Evolutionary conservation across 1,139 yeast species (phyloP).

Genomic region (Geotrichum cucujoidarum): DNA sequence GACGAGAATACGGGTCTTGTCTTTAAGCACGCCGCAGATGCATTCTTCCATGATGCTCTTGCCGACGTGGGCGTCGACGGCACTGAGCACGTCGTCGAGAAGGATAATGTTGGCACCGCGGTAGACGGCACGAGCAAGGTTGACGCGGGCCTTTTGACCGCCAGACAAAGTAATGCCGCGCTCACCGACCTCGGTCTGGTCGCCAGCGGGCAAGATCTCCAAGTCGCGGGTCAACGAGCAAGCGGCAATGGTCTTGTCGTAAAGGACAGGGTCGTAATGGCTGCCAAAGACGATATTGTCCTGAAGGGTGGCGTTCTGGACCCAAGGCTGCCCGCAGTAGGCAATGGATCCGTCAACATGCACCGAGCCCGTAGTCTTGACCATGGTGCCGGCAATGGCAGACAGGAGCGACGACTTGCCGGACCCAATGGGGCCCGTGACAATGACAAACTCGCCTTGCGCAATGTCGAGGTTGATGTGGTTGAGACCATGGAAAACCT

Average conservation of each 20-base stretch:
- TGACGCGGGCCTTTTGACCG: constrained; percentile 86
- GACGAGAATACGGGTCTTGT: constrained; percentile 69
- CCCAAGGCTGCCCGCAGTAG: constrained; percentile 66
- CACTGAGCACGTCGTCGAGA: constrained; percentile 82
- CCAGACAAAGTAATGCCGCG: constrained; percentile 89
- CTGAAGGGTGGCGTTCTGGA: constrained; percentile 73
- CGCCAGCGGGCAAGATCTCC: constrained; percentile 72
- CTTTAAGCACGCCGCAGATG: constrained; percentile 51
- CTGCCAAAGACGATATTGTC: constrained; percentile 73
- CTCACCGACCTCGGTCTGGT: constrained; percentile 83
- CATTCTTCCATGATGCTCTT: constrained; percentile 72
- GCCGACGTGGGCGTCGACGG: constrained; percentile 90
- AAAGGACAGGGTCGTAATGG: constrained; percentile 50
- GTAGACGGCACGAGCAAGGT: constrained; percentile 80
- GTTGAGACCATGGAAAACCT: constrained; percentile 47
- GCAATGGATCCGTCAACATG: constrained; percentile 37
- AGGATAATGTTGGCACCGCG: constrained; percentile 60
- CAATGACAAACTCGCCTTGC: constrained; percentile 58
- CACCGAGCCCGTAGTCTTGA: constrained; percentile 46
- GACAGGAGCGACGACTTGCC: constrained; percentile 63
- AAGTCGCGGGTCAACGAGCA: constrained; percentile 70
- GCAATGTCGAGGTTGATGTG: constrained; percentile 44
- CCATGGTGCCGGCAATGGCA: constrained; percentile 61
- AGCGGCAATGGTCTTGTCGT: constrained; percentile 52
- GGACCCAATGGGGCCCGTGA: constrained; percentile 68